Evolutionary conservation across 352 stramenopile genomes (phyloP), one percentile per base, ranked within the genome.

Genomic region (Phytophthora chlamydospora): DNA sequence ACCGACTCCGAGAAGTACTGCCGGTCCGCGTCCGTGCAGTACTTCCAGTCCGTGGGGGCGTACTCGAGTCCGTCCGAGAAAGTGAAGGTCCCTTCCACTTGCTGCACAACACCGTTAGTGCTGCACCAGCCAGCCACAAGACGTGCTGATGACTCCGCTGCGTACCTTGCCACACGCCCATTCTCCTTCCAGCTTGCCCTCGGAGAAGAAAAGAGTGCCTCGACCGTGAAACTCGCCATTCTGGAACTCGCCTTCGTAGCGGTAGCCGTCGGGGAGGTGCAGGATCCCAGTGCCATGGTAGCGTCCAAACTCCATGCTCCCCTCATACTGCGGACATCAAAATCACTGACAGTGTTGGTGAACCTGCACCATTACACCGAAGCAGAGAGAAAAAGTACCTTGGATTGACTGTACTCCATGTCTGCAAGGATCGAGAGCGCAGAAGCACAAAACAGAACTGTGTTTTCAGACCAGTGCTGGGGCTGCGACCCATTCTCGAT

Each of bases 201-300:
- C 75, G 1, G 68, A 33, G 38, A 94, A 90, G 61, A 75, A 90
- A 2, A 94, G 74, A 24, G 77, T 91, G 9, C 85, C 85, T 9
- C 68, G 78, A 27, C 85, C 85, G 44, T 94, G 85, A 60, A 94
- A 94, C 19, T 90, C 76, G 3, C 85, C 85, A 17, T 94, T 90
- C 29, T 76, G 60, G 58, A 92, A 94, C 45, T 92, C 85, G 33
- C 85, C 83, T 70, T 94, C 85, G 66, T 94, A 94, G 6, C 77
- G 75, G 10, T 76, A 87, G 12, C 83, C 83, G 36, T 91, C 78
- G 4, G 76, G 41, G 11, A 91, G 66, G 16, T 88, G 68, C 27
- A 91, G 48, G 29, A 80, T 71, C 4, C 80, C 82, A 5, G 76
- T 69, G 0, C 82, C 80, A n/a, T 78, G 81, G 59, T 78, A 89